Conservation (phyloP, 805 yeast genomes). For the Metahyphopichia silvanorum region DNA sequence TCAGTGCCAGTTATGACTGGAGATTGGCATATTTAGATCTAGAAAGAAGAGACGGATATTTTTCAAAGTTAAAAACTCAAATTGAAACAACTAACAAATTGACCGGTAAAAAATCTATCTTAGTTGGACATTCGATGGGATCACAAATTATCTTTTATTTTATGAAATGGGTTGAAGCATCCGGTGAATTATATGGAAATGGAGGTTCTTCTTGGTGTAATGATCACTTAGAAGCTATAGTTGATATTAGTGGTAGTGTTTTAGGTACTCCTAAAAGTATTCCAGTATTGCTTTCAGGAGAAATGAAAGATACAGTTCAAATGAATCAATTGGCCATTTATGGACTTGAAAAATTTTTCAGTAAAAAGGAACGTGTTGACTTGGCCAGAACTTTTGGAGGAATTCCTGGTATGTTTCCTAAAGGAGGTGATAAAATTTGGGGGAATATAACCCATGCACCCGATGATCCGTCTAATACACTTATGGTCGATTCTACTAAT, state of each 20-base stretch:
- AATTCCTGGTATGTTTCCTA: conserved; percentile 91
- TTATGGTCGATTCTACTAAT: conserved; percentile 13
- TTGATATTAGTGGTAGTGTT: conserved; percentile 86
- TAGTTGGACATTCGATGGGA: conserved; percentile 96
- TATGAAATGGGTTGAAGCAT: conserved; percentile 94
- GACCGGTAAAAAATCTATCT: conserved; percentile 65
- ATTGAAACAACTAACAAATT: conserved; percentile 58
- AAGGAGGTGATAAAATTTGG: conserved; percentile 92
- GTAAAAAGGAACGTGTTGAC: conserved; percentile 83
- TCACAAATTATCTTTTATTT: conserved; percentile 85
- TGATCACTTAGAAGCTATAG: conserved; percentile 71
- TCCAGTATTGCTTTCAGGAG: conserved; percentile 92
- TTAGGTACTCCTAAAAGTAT: conserved; percentile 94
- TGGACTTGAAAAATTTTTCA: conserved; percentile 91
- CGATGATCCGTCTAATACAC: conserved; percentile 52
- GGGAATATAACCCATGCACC: conserved; percentile 70
- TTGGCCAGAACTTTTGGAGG: conserved; percentile 91
- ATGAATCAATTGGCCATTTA: conserved; percentile 88
- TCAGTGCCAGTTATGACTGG: conserved; percentile 95
- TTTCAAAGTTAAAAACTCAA: conserved; percentile 67
- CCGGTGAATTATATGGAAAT: conserved; percentile 75
- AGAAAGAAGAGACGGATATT: conserved; percentile 84
- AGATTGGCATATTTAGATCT: conserved; percentile 85
- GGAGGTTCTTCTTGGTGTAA: conserved; percentile 93
- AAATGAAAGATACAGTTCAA: conserved; percentile 97